phyloP scores from a whole-genome alignment of 768 basidiomycete species.

The Cystobasidium tubakii region DNA sequence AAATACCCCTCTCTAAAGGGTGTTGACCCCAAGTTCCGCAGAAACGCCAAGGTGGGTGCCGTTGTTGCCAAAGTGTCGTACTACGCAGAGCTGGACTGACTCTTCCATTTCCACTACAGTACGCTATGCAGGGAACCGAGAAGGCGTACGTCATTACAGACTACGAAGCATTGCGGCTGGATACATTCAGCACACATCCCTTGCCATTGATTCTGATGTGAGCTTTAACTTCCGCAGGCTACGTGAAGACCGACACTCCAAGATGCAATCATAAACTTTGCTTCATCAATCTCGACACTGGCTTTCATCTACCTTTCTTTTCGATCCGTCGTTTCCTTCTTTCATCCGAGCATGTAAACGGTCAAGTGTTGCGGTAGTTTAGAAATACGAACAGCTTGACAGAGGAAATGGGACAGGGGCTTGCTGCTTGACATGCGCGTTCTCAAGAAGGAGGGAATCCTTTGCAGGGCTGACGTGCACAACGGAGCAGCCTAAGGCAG shows the following conservation, averaged over 20 bases:
- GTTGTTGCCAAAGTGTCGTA: background rate
- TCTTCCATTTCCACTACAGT: constrained; percentile 1
- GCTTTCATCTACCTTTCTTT: background rate
- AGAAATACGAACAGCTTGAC: constrained; percentile 5
- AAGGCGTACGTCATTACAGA: constrained; percentile 3
- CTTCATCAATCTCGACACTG: background rate
- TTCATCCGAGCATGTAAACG: background rate
- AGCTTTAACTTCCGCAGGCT: background rate
- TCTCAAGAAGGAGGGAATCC: no score
- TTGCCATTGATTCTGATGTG: background rate
- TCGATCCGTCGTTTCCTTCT: background rate
- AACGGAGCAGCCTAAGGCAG: no score
- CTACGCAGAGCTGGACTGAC: background rate
- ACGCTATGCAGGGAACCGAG: constrained; percentile 18
- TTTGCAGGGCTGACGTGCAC: no score
- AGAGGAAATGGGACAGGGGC: background rate
- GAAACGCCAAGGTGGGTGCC: constrained; percentile 17
- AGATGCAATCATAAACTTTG: background rate
- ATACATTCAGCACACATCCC: background rate
- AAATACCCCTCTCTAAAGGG: constrained; percentile 77
- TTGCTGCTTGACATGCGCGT: background rate
- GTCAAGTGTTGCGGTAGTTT: background rate
- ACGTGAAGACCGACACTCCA: constrained; percentile 1
- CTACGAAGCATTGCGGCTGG: no score
- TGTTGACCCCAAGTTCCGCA: constrained; percentile 50